phyloP scores from a whole-genome alignment of 73 alveolate genomes.

The Chromera velia region DNA sequence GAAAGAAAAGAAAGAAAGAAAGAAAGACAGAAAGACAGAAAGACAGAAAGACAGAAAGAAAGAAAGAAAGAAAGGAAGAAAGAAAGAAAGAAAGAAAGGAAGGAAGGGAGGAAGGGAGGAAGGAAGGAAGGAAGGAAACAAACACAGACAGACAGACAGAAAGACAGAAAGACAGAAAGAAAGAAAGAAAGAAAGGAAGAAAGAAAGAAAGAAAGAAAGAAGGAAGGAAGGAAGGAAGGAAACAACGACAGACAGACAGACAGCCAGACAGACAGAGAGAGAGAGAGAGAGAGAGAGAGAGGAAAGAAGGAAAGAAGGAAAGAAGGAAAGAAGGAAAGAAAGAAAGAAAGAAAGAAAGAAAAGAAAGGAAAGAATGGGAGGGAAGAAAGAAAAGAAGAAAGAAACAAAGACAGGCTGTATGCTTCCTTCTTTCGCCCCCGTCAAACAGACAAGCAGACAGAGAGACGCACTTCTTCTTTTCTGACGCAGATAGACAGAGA shows the following conservation, averaged over 20 bases:
- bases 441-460: background rate
- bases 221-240: background rate
- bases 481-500: background rate
- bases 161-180: background rate
- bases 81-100: no score
- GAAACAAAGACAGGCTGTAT: background rate
- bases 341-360: no score
- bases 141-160: background rate
- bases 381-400: background rate
- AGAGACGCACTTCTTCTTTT: background rate
- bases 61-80: no score
- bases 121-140: background rate
- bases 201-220: background rate
- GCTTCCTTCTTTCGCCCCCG: background rate
- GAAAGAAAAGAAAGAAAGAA: background rate
- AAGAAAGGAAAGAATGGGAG: background rate
- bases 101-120: no score
- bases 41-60: background rate
- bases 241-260: background rate
- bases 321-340: no score
- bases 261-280: no score
- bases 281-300: no score
- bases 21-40: background rate
- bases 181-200: background rate
- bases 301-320: no score